Base-by-base conservation (phyloP, 164 flowering plant species). In the Kingdonia uniflora region DNA sequence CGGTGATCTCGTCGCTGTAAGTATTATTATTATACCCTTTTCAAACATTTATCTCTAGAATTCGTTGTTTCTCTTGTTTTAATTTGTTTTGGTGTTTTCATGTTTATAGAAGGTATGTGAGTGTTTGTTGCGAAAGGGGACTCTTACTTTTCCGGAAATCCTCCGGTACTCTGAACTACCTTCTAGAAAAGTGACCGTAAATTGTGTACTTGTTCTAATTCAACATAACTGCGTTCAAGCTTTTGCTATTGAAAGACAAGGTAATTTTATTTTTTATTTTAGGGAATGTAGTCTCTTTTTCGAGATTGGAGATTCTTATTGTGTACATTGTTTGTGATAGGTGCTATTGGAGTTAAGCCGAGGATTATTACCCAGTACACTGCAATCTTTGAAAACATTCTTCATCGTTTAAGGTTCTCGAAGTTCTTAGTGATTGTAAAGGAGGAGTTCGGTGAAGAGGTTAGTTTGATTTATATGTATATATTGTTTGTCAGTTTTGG, bases 221-320 rank as follows among this genome's bases (percentile, higher is more conserved):
- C 99, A 94, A 49, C 99, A 89, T 60, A 94, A 89, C 44, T 89
- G 97, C 49, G 87, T 89, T 50, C 96, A 89, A 67, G 81, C 97
- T 51, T 94, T 80, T 48, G 24, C 66, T 13, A 12, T 55, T 0
- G 73, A 76, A 29, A 67, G 55, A 29, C 51, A 66, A 90, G 92
- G 85, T 39, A 16, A 14, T 19, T 49, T 13, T 20, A 53, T 7
- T 54, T 19, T 7, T 15, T 23, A 26, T 23, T 14, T 17, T 15
- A 17, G 35, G 8, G 35, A n/a, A n/a, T n/a, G n/a, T n/a, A n/a
- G n/a, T n/a, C n/a, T n/a, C n/a, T n/a, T n/a, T n/a, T n/a, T n/a
- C n/a, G n/a, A n/a, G n/a, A n/a, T n/a, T n/a, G n/a, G n/a, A n/a
- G 35, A 29, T 29, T 29, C 4, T 29, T 3, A 29, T 29, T 29